Base-by-base conservation (phyloP, 2,329 filamentous ascomycete genomes). In the Calonectria naviculata region DNA sequence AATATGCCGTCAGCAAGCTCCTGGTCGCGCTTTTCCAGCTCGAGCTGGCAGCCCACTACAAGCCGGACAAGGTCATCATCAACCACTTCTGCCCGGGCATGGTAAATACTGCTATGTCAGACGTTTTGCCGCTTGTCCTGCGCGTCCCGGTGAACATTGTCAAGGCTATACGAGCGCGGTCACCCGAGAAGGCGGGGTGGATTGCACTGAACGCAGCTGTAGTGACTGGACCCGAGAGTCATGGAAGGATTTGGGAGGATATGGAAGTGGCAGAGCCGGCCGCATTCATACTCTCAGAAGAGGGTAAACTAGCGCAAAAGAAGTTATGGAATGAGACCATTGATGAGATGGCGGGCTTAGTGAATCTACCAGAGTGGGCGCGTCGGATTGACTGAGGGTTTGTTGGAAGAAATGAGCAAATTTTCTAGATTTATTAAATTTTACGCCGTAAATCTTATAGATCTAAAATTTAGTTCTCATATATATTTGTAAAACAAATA, bases 161-260 rank as follows among this genome's bases (percentile, higher is more conserved):
- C 0, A 68, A 61, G 29, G 66, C 46, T 7, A 12, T 72, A 5
- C 34, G 36, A 3, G 75, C 67, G 1, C 65, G 74, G 24, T 34
- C 71, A n/a, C 63, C 64, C 1, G 68, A 73, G 7, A 67, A 71
- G 15, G 73, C 71, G 0, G 73, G 42, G 0, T 75, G 72, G 69
- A 73, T 75, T 5, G 75, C 61, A 3, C 4, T 78, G 1, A 69
- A 78, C 42, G 76, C 77, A 2, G 71, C 62, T 1, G 21, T 75
- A 1, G 69, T 77, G 0, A 68, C 42, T 2, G 76, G 72, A 0
- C 12, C 63, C 0, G 75, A 74, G 38, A 67, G 75, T 1, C 74
- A 78, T 42, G 76, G 76, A 0, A 34, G 44, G 31, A 46, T 69
- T 65, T 12, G 76, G n/a, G 65, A 26, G 5, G 74, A 76, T 29